These are phyloP conservation scores for Stemphylium lycopersici DNA, from an alignment of 2,329 filamentous ascomycete species.

Conservation along the genomic window DNA sequence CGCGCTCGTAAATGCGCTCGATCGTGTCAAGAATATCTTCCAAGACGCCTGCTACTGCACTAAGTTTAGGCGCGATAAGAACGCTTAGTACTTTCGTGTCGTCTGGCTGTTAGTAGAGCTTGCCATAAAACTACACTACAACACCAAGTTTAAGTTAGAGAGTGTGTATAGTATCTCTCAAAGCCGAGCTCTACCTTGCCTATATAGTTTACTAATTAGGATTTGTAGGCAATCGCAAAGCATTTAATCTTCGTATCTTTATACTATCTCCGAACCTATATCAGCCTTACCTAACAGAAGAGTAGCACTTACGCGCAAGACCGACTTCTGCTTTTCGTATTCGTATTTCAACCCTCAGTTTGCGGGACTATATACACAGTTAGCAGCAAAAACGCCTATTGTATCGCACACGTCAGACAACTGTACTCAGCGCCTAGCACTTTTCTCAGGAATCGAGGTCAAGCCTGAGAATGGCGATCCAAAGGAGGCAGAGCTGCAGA, in stretches of 20 bases:
- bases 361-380: not conserved
- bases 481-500: slow-evolving; percentile 25
- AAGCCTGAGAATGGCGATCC: slow-evolving; percentile 20
- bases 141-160: slow-evolving; percentile 12
- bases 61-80: slow-evolving; percentile 14
- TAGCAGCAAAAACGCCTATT: not conserved
- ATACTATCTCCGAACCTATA: not conserved
- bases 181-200: not conserved
- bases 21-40: slow-evolving; percentile 15
- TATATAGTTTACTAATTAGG: not conserved
- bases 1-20: not conserved
- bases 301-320: not conserved
- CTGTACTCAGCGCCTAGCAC: slow-evolving; percentile 5
- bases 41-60: slow-evolving; percentile 10
- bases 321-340: not conserved
- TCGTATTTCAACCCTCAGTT: not conserved
- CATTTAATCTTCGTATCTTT: not conserved
- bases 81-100: slow-evolving; percentile 19
- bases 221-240: not conserved
- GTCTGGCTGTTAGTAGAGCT: slow-evolving; percentile 19
- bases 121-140: slow-evolving; percentile 15
- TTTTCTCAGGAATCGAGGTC: slow-evolving; percentile 27
- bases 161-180: slow-evolving; percentile 14
- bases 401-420: not conserved
- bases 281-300: not conserved